Conservation (phyloP, 2,329 filamentous ascomycete genomes). For the Neocucurbitaria cava region DNA sequence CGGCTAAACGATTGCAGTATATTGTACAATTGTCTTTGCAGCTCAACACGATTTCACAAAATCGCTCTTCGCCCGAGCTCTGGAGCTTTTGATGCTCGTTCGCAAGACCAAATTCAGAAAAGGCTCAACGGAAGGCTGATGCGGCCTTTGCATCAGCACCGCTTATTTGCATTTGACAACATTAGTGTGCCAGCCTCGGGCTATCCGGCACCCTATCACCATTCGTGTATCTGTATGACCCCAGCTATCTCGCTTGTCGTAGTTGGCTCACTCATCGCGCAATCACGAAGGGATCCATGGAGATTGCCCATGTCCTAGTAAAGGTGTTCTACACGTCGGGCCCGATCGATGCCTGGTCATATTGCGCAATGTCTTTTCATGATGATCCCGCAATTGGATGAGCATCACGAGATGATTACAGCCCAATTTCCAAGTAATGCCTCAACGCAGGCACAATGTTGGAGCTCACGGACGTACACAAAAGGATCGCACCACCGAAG, state of each 20-base stretch:
- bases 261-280: neutral
- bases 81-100: neutral
- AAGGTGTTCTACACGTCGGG: neutral
- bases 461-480: neutral
- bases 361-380: neutral
- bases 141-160: constrained; percentile 10
- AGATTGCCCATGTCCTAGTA: neutral
- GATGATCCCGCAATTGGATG: neutral
- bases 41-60: neutral
- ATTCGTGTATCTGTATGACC: constrained; percentile 2
- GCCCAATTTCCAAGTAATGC: neutral
- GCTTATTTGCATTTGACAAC: constrained; percentile 4
- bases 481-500: neutral
- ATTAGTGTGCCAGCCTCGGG: constrained; percentile 5
- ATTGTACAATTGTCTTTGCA: neutral
- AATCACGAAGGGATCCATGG: neutral
- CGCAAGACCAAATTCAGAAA: neutral
- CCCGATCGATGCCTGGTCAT: constrained; percentile 4
- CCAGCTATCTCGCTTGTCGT: constrained; percentile 3
- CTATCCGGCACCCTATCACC: constrained; percentile 6
- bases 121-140: constrained; percentile 7
- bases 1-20: neutral
- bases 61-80: neutral
- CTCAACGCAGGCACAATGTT: neutral
- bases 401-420: constrained; percentile 5